phyloP scores from a whole-genome alignment of 805 yeast species.

The Tetrapisispora pingtungensis region DNA sequence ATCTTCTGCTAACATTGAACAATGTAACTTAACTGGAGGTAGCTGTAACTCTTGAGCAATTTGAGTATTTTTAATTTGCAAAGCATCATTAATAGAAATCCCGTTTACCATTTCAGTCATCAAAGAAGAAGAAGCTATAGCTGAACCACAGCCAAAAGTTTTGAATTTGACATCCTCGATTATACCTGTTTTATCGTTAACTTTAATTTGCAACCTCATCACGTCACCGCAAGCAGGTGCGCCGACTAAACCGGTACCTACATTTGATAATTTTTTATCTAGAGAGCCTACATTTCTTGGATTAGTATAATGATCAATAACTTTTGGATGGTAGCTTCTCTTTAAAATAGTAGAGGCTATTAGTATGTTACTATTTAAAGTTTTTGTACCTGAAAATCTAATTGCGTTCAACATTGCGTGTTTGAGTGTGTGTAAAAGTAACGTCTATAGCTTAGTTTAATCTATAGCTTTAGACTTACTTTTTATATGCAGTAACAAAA shows the following conservation, averaged over 20 bases:
- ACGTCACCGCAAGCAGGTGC: slow-evolving; percentile 99
- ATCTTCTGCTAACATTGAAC: slow-evolving; percentile 98
- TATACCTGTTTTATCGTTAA: slow-evolving; percentile 78
- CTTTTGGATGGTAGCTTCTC: slow-evolving; percentile 68
- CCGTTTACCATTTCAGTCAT: slow-evolving; percentile 95
- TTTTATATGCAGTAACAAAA: too few relatives aligned
- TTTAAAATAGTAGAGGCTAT: background rate
- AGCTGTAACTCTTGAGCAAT: slow-evolving; percentile 90
- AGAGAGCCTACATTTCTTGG: slow-evolving; percentile 95
- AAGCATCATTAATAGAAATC: slow-evolving; percentile 87
- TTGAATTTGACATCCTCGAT: slow-evolving; percentile 94
- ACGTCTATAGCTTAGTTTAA: too few relatives aligned
- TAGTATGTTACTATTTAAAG: background rate
- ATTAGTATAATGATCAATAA: slow-evolving; percentile 90
- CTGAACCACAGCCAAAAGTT: slow-evolving; percentile 98
- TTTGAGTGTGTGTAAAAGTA: background rate
- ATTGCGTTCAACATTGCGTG: slow-evolving; percentile 1
- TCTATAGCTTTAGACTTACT: too few relatives aligned
- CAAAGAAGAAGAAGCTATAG: slow-evolving; percentile 91
- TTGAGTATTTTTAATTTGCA: slow-evolving; percentile 81
- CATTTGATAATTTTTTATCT: slow-evolving; percentile 63
- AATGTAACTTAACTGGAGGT: slow-evolving; percentile 95
- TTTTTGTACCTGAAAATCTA: background rate
- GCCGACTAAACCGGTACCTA: slow-evolving; percentile 96
- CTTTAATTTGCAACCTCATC: slow-evolving; percentile 93